Evolutionary conservation across 768 basidiomycete species (phyloP), one percentile per base, ranked within the genome.

Genomic region (Trametes coccinea): DNA sequence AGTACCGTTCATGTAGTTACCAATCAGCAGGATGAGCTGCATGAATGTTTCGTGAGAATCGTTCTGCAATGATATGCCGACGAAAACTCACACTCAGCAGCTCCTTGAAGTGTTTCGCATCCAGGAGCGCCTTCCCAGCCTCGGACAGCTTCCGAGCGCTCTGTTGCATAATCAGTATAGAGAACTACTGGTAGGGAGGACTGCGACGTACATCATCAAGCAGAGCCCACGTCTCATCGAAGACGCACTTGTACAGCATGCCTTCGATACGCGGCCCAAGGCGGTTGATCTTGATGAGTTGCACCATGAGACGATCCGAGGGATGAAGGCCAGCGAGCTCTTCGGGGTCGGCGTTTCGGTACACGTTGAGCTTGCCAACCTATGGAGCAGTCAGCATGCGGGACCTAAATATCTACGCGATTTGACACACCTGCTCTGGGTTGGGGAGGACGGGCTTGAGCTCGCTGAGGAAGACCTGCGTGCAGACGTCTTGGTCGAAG

Each of bases 1-100:
- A 55, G 93, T 90, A 5, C 95, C 93, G 71, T 99, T 99, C 89
- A 98, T 95, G 74, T 94, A 99, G 73, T 99, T 99, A 45, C 96
- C 96, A 66, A 99, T 85, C 67, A 95, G 82, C 13, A 99, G 86
- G 65, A 98, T 97, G 44, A 99, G 83, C 89, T 89, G 55, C 17
- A 46, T 1, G 11, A 34, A 17, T 11, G 10, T 29, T 1, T 7
- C 1, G 43, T 53, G 11, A 43, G 40, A 5, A 47, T 5, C 37
- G 2, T 10, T 17, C n/a, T 8, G 30, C 56, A 40, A 27, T 39
- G 49, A 54, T 10, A 27, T 48, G 37, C 27, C 30, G 9, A 11
- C 3, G 29, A 27, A 37, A 30, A 31, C 83, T 61, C 69, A 93
- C 93, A 65, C 86, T 94, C 53, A 98, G 83, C 33, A 98, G 77